phyloP scores from a whole-genome alignment of 2,329 filamentous ascomycete species.

The Fusarium pseudonygamai region DNA sequence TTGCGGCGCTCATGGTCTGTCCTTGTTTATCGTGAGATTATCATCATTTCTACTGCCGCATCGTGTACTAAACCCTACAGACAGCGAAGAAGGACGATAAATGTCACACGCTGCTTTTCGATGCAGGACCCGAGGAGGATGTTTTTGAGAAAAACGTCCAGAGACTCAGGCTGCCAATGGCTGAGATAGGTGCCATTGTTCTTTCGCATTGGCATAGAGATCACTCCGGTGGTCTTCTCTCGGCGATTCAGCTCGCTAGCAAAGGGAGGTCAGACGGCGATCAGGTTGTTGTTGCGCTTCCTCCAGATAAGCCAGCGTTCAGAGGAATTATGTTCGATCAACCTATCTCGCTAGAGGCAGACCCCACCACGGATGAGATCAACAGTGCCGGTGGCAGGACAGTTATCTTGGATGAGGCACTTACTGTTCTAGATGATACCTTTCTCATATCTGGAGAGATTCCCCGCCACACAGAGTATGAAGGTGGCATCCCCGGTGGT shows the following conservation, averaged over 20 bases:
- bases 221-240: background rate
- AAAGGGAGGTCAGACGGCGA: background rate
- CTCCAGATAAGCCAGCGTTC: background rate
- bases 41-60: accelerated
- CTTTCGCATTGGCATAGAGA: background rate
- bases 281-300: background rate
- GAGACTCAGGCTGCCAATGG: background rate
- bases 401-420: background rate
- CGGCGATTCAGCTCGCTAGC: background rate
- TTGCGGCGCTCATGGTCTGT: background rate
- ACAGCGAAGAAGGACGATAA: background rate
- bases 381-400: background rate
- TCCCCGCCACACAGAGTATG: background rate
- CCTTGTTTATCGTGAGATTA: background rate
- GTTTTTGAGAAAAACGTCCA: background rate
- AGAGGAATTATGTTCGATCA: background rate
- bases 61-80: background rate
- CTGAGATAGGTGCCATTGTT: background rate
- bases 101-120: background rate
- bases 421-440: background rate
- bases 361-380: background rate
- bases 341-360: background rate
- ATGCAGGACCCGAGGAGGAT: background rate
- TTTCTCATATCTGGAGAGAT: background rate
- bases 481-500: background rate